Evolutionary conservation across 306 rosid species (phyloP).

Genomic region (Clitoria ternatea): DNA sequence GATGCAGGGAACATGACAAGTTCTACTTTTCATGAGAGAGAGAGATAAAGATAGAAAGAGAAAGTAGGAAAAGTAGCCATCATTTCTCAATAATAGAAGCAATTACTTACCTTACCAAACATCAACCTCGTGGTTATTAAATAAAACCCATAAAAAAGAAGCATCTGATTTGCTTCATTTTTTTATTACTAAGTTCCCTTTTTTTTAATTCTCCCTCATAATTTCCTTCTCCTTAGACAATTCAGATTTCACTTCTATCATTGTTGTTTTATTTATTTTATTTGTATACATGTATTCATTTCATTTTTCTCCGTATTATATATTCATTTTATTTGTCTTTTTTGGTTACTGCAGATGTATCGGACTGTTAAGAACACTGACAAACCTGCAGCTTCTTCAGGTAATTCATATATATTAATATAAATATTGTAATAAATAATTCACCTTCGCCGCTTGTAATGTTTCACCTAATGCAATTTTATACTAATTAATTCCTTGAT

Average conservation of each 20-base stretch:
- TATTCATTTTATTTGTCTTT: neutral
- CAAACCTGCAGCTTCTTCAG: constrained; percentile 83
- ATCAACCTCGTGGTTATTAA: constrained; percentile 67
- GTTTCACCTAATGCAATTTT: constrained; percentile 23
- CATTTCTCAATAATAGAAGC: constrained; percentile 96
- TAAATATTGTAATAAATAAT: neutral
- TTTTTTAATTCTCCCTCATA: constrained; percentile 1
- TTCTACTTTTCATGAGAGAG: constrained; percentile 60
- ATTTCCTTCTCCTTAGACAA: constrained; percentile 3
- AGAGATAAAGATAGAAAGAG: constrained; percentile 19
- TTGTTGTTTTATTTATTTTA: neutral
- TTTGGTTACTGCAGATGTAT: constrained; percentile 68
- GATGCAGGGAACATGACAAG: constrained; percentile 67
- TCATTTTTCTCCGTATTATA: neutral
- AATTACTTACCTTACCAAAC: constrained; percentile 79
- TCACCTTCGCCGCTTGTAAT: neutral
- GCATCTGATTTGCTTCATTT: constrained; percentile 30
- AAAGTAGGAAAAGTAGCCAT: constrained; percentile 60
- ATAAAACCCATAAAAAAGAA: constrained; percentile 37
- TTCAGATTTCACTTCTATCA: neutral
- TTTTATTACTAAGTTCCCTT: neutral
- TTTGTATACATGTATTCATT: too few relatives aligned
- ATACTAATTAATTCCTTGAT: constrained; percentile 21
- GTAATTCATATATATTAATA: constrained; percentile 35
- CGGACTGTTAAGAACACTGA: constrained; percentile 93